phyloP scores from a whole-genome alignment of 306 rosid genomes.

The Luffa acutangula region DNA sequence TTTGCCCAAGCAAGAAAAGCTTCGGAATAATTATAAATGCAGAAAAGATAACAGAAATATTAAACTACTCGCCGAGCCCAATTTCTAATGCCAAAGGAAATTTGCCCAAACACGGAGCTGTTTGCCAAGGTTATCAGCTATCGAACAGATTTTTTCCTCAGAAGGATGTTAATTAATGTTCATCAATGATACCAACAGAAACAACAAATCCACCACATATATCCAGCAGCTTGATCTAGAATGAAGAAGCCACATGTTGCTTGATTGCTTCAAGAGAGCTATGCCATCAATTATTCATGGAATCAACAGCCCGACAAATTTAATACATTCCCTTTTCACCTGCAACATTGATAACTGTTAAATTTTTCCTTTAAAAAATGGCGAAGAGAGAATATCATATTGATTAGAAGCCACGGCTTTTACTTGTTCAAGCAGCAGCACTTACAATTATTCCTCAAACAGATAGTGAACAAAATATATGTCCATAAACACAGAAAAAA shows the following conservation, averaged over 20 bases:
- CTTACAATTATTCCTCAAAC: neutral
- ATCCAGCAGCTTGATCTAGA: conserved; percentile 30
- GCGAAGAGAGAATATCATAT: neutral
- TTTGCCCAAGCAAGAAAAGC: conserved; percentile 49
- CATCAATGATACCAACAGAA: conserved; percentile 22
- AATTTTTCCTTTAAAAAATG: neutral
- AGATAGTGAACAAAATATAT: neutral
- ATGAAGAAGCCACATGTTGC: conserved; percentile 14
- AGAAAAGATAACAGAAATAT: conserved; percentile 11
- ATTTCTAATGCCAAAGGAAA: conserved; percentile 75
- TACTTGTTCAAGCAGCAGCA: neutral
- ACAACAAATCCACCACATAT: conserved; percentile 14
- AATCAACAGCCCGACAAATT: conserved; percentile 17
- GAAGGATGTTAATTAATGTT: conserved; percentile 18
- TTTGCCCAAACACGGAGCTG: conserved; percentile 45
- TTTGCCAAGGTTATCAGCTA: conserved; percentile 14
- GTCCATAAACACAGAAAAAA: neutral
- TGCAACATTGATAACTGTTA: conserved; percentile 28
- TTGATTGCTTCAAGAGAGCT: conserved; percentile 8
- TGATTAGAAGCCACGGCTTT: neutral
- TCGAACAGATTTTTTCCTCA: conserved; percentile 17
- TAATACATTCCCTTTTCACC: conserved; percentile 30
- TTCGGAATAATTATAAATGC: conserved; percentile 7
- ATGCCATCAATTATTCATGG: conserved; percentile 1
- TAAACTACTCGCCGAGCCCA: conserved; percentile 21